These are phyloP conservation scores for Aspergillus sp. DNA, from an alignment of 2,329 filamentous ascomycete species.

Conservation along the genomic window DNA sequence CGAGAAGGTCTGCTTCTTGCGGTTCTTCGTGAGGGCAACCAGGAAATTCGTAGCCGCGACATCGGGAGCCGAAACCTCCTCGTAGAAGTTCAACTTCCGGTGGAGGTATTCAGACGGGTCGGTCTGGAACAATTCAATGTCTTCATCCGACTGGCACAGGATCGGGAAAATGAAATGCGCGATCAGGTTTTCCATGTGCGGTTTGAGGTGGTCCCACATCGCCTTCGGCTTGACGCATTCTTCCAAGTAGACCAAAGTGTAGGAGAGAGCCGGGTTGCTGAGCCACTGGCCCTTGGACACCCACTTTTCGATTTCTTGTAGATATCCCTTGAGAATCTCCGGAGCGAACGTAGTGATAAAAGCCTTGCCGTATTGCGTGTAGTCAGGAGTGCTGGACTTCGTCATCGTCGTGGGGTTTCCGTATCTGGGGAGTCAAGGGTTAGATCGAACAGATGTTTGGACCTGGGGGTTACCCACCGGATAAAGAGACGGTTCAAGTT, in stretches of 20 bases:
- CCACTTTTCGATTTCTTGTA: slow-evolving; percentile 96
- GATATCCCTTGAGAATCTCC: slow-evolving; percentile 92
- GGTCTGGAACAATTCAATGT: slow-evolving; percentile 88
- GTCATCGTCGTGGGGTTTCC: slow-evolving; percentile 78
- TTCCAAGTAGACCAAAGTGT: slow-evolving; percentile 91
- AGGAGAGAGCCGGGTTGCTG: slow-evolving; percentile 88
- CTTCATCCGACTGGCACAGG: slow-evolving; percentile 86
- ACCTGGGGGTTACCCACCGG: slow-evolving; percentile 55
- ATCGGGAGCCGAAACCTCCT: slow-evolving; percentile 92
- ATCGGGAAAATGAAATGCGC: slow-evolving; percentile 96
- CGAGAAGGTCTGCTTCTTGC: slow-evolving; percentile 93
- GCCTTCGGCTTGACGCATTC: slow-evolving; percentile 96
- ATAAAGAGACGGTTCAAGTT: slow-evolving; percentile 96
- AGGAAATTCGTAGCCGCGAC: slow-evolving; percentile 96
- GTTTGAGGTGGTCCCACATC: slow-evolving; percentile 93
- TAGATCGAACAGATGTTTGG: neutral
- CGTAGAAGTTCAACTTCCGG: slow-evolving; percentile 95
- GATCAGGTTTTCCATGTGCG: slow-evolving; percentile 88
- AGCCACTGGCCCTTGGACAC: slow-evolving; percentile 92
- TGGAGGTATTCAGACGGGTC: slow-evolving; percentile 97
- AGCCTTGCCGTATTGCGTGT: slow-evolving; percentile 79
- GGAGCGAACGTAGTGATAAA: slow-evolving; percentile 92
- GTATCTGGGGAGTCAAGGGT: slow-evolving; percentile 59
- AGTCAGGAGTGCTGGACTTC: slow-evolving; percentile 72
- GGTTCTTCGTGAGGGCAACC: slow-evolving; percentile 87